Conservation (phyloP, 805 yeast species). For the Candida yuanshanica region DNA sequence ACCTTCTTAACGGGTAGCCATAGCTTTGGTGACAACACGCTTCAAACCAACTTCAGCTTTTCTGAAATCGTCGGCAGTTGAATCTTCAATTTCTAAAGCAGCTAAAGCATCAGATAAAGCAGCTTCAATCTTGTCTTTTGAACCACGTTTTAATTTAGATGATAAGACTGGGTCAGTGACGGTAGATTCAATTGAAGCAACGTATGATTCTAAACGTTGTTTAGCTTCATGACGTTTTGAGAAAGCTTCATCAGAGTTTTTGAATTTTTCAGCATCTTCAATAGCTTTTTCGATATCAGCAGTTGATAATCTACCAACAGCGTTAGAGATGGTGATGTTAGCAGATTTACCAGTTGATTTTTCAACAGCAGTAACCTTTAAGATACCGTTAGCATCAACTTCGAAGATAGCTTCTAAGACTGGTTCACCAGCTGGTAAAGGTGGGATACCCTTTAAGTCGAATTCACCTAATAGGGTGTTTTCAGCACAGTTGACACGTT, state of each 20-base stretch:
- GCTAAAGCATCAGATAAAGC: conserved; percentile 98
- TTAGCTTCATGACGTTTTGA: conserved; percentile 99
- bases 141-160: conserved; percentile 94
- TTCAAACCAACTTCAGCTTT: conserved; percentile 98
- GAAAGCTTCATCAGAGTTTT: conserved; percentile 98
- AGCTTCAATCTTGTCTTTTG: conserved; percentile 95
- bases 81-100: conserved; percentile 94
- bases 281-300: conserved; percentile 98
- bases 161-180: conserved; percentile 98
- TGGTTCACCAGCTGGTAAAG: conserved; percentile 98
- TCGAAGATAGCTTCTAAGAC: conserved; percentile 98
- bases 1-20: conserved; percentile 88
- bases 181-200: conserved; percentile 90
- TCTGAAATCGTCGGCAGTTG: conserved; percentile 95
- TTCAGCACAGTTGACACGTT: conserved; percentile 97
- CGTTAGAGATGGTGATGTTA: conserved; percentile 98
- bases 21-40: conserved; percentile 99
- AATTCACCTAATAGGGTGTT: conserved; percentile 98
- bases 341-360: conserved; percentile 98
- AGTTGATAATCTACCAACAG: conserved; percentile 95
- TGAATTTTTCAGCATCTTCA: conserved; percentile 97
- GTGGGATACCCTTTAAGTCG: conserved; percentile 90
- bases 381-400: conserved; percentile 99
- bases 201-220: conserved; percentile 98
- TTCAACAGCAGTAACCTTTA: conserved; percentile 98